phyloP scores from a whole-genome alignment of 2,329 filamentous ascomycete genomes.

The Leptosphaerulina australis region DNA sequence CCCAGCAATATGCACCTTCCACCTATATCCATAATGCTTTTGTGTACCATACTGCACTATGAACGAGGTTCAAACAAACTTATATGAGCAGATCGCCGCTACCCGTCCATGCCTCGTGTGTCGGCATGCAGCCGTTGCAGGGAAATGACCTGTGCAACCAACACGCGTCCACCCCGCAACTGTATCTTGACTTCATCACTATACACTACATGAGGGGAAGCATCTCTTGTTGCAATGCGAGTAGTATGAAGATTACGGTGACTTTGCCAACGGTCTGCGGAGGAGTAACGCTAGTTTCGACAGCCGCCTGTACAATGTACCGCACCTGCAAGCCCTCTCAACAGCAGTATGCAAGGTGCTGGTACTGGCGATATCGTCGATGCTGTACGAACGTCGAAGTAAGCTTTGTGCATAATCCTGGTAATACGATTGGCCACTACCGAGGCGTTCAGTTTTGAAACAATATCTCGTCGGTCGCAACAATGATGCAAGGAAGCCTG shows the following conservation, averaged over 20 bases:
- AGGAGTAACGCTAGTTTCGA: neutral
- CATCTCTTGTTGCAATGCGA: neutral
- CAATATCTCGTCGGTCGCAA: conserved; percentile 4
- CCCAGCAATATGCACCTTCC: neutral
- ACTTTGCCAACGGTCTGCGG: neutral
- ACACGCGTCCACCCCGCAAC: conserved; percentile 11
- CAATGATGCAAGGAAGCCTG: conserved; percentile 4
- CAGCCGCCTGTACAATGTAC: conserved; percentile 1
- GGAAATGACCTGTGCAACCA: conserved; percentile 15
- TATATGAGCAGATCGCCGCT: conserved; percentile 7
- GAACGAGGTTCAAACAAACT: conserved; percentile 14
- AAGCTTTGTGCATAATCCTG: conserved; percentile 17
- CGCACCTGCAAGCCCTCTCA: neutral
- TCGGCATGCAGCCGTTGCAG: conserved; percentile 8
- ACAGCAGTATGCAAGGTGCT: conserved; percentile 18
- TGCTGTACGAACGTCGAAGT: conserved; percentile 15
- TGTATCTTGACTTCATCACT: conserved; percentile 3
- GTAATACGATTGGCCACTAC: conserved; percentile 21
- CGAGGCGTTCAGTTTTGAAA: conserved; percentile 8
- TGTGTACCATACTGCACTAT: neutral
- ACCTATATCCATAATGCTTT: neutral
- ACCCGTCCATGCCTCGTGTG: conserved; percentile 3
- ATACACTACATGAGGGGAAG: too few species aligned
- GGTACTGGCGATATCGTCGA: neutral
- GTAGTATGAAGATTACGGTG: too few species aligned